Percentiles rank a stretch among this genome's conserved stretches.
These are phyloP conservation scores for Nematocida sp. DNA, from an alignment of 371 early-diverging fungal genomes.

Conservation along the genomic window DNA sequence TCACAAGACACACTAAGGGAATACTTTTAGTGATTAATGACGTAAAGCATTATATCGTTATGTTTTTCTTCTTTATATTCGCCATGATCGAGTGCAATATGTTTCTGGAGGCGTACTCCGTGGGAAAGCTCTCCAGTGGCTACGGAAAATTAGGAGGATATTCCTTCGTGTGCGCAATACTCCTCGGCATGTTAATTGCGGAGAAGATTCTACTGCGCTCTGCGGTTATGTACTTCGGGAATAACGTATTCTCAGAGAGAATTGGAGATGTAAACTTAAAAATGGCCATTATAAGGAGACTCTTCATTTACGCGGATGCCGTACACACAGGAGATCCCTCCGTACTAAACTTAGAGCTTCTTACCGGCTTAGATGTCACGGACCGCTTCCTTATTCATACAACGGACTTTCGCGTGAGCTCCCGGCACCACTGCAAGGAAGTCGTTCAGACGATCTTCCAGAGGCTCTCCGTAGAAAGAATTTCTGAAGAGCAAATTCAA, in stretches of 20 bases:
- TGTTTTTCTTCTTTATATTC: constrained; percentile 53
- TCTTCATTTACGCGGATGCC: constrained; percentile 56
- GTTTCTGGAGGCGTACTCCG: constrained; percentile 53
- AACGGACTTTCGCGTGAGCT: constrained; percentile 56
- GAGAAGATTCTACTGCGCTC: constrained; percentile 62
- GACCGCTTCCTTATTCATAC: constrained; percentile 60
- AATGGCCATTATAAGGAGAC: constrained; percentile 63
- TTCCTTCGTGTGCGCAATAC: constrained; percentile 52
- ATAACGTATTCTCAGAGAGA: constrained; percentile 54
- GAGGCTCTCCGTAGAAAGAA: constrained; percentile 29
- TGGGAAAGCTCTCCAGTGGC: neutral
- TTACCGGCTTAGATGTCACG: constrained; percentile 53
- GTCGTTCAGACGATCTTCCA: constrained; percentile 60
- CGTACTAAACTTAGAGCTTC: constrained; percentile 23
- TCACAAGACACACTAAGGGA: constrained; percentile 20
- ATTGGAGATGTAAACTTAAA: constrained; percentile 66
- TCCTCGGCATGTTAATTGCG: constrained; percentile 56
- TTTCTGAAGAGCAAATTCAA: constrained; percentile 39
- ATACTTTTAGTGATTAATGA: constrained; percentile 44
- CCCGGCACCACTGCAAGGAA: constrained; percentile 51
- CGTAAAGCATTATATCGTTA: constrained; percentile 39
- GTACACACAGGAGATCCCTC: neutral
- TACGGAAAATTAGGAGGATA: constrained; percentile 38
- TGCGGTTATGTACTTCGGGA: constrained; percentile 59
- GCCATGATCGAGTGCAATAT: constrained; percentile 38